Percentiles rank a stretch among this genome's conserved stretches.
phyloP scores from a whole-genome alignment of 2,329 filamentous ascomycete species.

The Cryphonectria nitschkei region DNA sequence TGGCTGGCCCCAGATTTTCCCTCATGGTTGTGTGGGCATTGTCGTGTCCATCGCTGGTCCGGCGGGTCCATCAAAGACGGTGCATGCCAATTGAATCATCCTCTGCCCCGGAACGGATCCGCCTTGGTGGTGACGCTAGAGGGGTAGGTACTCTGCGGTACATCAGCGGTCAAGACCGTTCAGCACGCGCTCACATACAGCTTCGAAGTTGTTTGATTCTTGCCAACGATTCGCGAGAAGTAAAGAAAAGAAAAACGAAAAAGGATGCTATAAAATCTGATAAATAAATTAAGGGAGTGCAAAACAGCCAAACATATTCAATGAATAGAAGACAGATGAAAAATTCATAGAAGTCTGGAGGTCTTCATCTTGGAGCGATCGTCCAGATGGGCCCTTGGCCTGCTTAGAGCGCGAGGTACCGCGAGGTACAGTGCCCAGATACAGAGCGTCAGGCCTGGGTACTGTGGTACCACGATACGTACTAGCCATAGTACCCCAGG shows the following conservation, averaged over 20 bases:
- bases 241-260: background rate
- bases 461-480: background rate
- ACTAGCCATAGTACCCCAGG: background rate
- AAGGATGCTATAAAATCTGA: background rate
- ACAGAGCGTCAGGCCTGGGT: background rate
- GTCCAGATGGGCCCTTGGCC: background rate
- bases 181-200: background rate
- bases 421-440: background rate
- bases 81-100: background rate
- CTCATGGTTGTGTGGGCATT: background rate
- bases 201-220: background rate
- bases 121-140: background rate
- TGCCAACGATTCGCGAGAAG: too few species aligned
- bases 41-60: background rate
- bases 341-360: too few species aligned
- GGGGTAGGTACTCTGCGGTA: background rate
- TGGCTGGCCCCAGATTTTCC: background rate
- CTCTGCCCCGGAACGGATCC: constrained; percentile 4
- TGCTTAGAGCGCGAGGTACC: background rate
- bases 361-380: background rate
- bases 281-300: too few species aligned
- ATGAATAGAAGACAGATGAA: too few species aligned
- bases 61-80: background rate
- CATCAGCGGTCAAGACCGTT: background rate
- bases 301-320: too few species aligned